Evolutionary conservation across 805 yeast species (phyloP).

Genomic region (Saccharomycopsis lassenensis): DNA sequence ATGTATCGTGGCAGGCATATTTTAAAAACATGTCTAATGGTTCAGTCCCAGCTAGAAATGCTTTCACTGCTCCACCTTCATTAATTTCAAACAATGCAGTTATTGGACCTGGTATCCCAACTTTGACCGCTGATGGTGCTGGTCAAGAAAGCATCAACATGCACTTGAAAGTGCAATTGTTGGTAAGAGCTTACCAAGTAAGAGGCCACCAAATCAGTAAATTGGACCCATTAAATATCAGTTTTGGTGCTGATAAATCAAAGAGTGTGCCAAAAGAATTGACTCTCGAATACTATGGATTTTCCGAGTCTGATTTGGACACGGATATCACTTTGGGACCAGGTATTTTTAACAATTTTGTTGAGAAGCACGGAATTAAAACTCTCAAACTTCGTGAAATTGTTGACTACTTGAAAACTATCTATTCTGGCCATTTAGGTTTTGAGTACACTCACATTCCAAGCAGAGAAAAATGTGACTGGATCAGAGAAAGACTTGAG

Average conservation of each 20-base stretch:
- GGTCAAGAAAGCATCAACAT: conserved; percentile 54
- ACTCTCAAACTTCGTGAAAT: conserved; percentile 70
- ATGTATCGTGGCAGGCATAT: conserved; percentile 94
- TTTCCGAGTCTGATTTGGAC: conserved; percentile 75
- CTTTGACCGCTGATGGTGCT: conserved; percentile 30
- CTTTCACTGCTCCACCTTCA: conserved; percentile 89
- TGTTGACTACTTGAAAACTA: conserved; percentile 63
- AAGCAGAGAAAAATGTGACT: conserved; percentile 88
- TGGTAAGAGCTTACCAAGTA: conserved; percentile 97
- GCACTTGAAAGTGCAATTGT: conserved; percentile 89
- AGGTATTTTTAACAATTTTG: conserved; percentile 91
- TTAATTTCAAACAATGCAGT: conserved; percentile 75
- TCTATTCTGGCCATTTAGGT: conserved; percentile 86
- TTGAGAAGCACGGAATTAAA: conserved; percentile 45
- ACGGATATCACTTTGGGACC: conserved; percentile 88
- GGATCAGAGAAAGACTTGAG: conserved; percentile 96
- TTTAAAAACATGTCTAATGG: conserved; percentile 80
- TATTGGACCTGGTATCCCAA: conserved; percentile 53
- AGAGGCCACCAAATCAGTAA: conserved; percentile 95
- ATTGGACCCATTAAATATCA: conserved; percentile 89
- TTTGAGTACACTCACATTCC: conserved; percentile 96
- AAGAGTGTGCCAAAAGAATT: conserved; percentile 67
- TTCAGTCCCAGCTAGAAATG: conserved; percentile 56
- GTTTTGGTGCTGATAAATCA: conserved; percentile 58
- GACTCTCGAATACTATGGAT: conserved; percentile 86